Conservation (phyloP, 2,329 filamentous ascomycete genomes). For the Penicillium sp. region DNA sequence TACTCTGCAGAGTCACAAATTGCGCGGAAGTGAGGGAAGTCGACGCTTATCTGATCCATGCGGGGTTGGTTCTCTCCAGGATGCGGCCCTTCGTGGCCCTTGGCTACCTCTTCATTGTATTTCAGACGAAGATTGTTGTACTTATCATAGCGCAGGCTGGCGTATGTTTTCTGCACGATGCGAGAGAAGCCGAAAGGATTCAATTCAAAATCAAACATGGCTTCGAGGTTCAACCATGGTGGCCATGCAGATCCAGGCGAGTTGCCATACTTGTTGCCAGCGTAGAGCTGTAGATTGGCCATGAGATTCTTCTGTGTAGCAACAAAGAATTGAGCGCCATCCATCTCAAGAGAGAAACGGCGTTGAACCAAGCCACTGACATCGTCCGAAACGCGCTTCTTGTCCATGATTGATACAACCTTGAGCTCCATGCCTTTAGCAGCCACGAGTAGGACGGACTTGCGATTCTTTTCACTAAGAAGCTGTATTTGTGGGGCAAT, state of each 20-base stretch:
- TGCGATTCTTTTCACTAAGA: conserved; percentile 96
- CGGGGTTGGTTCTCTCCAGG: conserved; percentile 58
- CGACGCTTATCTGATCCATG: conserved; percentile 95
- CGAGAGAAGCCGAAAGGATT: conserved; percentile 97
- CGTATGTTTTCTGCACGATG: conserved; percentile 94
- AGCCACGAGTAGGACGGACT: conserved; percentile 92
- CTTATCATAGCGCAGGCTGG: conserved; percentile 90
- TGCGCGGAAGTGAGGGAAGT: conserved; percentile 90
- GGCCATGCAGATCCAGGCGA: conserved; percentile 84
- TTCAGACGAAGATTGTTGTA: conserved; percentile 96
- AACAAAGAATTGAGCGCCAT: conserved; percentile 97
- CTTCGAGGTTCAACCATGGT: conserved; percentile 95
- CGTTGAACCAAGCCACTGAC: conserved; percentile 94
- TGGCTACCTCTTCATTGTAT: conserved; percentile 87
- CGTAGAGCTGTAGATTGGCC: conserved; percentile 84
- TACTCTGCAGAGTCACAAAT: conserved; percentile 97
- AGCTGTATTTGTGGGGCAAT: conserved; percentile 97
- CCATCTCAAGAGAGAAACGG: conserved; percentile 89
- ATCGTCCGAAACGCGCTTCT: conserved; percentile 80
- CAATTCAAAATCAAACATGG: conserved; percentile 92
- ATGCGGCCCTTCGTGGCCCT: conserved; percentile 48
- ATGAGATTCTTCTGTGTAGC: conserved; percentile 89
- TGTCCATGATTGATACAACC: conserved; percentile 96
- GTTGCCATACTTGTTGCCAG: conserved; percentile 86
- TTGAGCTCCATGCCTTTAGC: conserved; percentile 98